Evolutionary conservation across 371 early-diverging fungal species (phyloP).

Genomic region (Circinella umbellata): DNA sequence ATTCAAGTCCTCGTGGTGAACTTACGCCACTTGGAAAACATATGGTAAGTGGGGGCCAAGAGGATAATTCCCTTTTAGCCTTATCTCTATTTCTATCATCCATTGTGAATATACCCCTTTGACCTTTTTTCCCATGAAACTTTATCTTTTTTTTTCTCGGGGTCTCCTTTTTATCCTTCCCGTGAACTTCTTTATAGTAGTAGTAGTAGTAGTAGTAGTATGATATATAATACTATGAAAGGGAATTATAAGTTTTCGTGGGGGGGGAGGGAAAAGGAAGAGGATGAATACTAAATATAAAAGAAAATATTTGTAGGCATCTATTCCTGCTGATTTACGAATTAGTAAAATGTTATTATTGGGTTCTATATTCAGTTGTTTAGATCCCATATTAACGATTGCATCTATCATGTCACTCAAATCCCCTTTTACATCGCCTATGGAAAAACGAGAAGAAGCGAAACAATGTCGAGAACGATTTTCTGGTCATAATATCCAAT

Average conservation of each 20-base stretch:
- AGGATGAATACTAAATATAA: no score
- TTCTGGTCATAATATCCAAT: slow-evolving; percentile 46
- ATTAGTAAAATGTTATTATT: slow-evolving; percentile 89
- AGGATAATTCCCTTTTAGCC: no score
- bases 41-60: no score
- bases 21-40: slow-evolving; percentile 91
- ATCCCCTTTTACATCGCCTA: slow-evolving; percentile 70
- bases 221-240: no score
- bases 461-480: slow-evolving; percentile 59
- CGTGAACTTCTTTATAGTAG: not conserved
- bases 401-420: slow-evolving; percentile 81
- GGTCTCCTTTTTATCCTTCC: not conserved
- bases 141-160: no score
- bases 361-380: slow-evolving; percentile 80
- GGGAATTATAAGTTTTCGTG: no score
- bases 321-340: slow-evolving; percentile 88
- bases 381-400: slow-evolving; percentile 82
- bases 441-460: slow-evolving; percentile 71
- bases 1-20: slow-evolving; percentile 44
- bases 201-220: no score
- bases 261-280: no score
- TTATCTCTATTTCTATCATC: no score
- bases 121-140: no score
- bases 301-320: no score
- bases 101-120: no score